phyloP scores from a whole-genome alignment of 1,284 basidiomycete species.

The Hymenochaete sp. region DNA sequence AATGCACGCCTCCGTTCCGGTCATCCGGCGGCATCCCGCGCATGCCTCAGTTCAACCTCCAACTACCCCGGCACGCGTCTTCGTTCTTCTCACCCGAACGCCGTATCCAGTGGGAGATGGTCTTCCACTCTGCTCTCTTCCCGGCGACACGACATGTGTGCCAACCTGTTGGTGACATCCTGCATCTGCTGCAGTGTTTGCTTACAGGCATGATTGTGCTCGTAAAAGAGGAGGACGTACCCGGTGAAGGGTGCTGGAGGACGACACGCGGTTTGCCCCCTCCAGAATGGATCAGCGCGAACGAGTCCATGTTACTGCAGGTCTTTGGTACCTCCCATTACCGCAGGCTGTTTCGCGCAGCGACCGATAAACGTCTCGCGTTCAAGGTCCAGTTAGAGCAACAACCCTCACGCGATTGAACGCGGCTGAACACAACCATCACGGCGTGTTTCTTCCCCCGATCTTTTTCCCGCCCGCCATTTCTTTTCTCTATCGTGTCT shows the following conservation, averaged over 20 bases:
- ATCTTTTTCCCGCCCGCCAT: background rate
- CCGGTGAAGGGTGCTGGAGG: slow-evolving; percentile 49
- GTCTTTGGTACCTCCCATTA: slow-evolving; percentile 66
- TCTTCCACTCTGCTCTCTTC: slow-evolving; percentile 75
- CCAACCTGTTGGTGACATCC: slow-evolving; percentile 66
- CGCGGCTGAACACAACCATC: too few relatives aligned
- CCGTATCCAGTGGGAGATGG: slow-evolving; percentile 80
- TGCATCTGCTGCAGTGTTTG: slow-evolving; percentile 70
- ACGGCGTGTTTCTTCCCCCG: background rate
- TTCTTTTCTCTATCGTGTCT: too few relatives aligned
- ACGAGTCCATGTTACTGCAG: slow-evolving; percentile 55
- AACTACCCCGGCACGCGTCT: slow-evolving; percentile 66
- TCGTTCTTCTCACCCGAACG: slow-evolving; percentile 78
- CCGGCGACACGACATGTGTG: slow-evolving; percentile 69
- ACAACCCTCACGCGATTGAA: slow-evolving; percentile 5
- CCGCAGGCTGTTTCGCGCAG: slow-evolving; percentile 61
- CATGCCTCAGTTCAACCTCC: slow-evolving; percentile 60
- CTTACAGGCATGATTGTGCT: slow-evolving; percentile 72
- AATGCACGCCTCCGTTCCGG: slow-evolving; percentile 67
- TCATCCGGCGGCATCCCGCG: slow-evolving; percentile 65
- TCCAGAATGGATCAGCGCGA: slow-evolving; percentile 59
- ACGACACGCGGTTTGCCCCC: slow-evolving; percentile 73
- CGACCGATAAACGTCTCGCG: slow-evolving; percentile 56
- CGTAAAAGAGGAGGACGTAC: slow-evolving; percentile 61
- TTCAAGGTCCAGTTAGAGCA: slow-evolving; percentile 47